Evolutionary conservation across 441 rosid species (phyloP), one percentile per base, ranked within the genome.

Genomic region (Corymbia citriodora): DNA sequence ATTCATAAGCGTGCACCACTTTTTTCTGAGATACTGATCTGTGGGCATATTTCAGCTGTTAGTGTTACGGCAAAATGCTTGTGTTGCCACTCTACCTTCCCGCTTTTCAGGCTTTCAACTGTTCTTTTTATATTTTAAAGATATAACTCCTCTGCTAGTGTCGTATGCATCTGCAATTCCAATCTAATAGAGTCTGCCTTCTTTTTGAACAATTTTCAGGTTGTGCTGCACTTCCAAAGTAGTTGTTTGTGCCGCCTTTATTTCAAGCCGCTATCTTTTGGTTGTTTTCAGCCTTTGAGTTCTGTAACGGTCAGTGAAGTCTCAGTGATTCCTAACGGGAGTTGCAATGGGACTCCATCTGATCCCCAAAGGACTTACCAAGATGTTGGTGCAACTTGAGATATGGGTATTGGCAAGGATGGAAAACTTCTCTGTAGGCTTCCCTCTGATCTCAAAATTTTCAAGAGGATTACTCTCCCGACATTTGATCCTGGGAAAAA

Each of bases 301-400:
- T 93, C 70, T 40, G 89, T 36, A 49, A 96, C 95, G 96, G 94
- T 95, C 36, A 89, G 93, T 68, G 93, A 93, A 27, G 50, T 93
- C 53, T 57, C 89, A 90, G 79, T 91, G 50, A 91, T 93, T 94
- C 52, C 95, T 17, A 93, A 95, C 52, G 93, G 95, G n/a, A 91
- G 89, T 90, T 92, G 63, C 25, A 90, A 87, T 89, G 91, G 89
- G 45, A 31, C 54, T 16, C 92, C 87, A 89, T 92, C 93, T 50
- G 94, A 89, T 91, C 94, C 95, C 0, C 94, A 45, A 36, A 94
- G 97, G 89, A 94, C 96, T 68, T 97, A 94, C 92, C 97, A 95
- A 90, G 95, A 96, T 54, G 97, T 95, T 72, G 98, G 98, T 91
- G 98, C 98, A 36, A 97, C 98, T n/a, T 93, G 92, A 82, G 97